Percentiles rank a stretch among this genome's conserved stretches.
These are phyloP conservation scores for Saccharum spontaneum DNA, from an alignment of 176 grass and related monocot genomes.

Conservation along the genomic window DNA sequence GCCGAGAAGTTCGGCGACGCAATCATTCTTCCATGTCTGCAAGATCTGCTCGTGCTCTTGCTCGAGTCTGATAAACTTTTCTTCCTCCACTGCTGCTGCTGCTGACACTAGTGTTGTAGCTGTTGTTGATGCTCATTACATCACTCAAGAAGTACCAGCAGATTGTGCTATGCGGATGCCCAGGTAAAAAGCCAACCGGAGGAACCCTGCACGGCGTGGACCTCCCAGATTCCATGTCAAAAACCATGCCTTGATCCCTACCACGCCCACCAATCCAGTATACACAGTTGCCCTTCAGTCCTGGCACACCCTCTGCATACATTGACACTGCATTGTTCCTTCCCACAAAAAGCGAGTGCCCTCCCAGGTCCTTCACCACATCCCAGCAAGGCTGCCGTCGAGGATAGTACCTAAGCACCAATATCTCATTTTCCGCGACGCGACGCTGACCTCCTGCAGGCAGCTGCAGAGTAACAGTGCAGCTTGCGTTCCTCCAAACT, in stretches of 20 bases:
- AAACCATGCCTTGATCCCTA: conserved; percentile 59
- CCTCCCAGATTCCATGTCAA: conserved; percentile 53
- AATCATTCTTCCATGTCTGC: conserved; percentile 35
- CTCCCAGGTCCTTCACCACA: conserved; percentile 32
- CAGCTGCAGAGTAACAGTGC: conserved; percentile 53
- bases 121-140: conserved; percentile 37
- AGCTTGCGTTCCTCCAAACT: conserved; percentile 56
- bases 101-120: not conserved
- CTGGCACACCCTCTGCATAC: conserved; percentile 36
- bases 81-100: conserved; percentile 32
- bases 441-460: conserved; percentile 48
- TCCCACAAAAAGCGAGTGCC: conserved; percentile 44
- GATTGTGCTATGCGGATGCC: conserved; percentile 39
- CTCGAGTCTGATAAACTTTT: conserved; percentile 50
- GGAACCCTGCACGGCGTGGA: conserved; percentile 35
- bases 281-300: conserved; percentile 40
- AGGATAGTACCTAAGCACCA: conserved; percentile 52
- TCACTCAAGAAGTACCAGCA: conserved; percentile 60
- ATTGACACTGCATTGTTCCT: conserved; percentile 48
- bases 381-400: conserved; percentile 49
- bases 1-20: conserved; percentile 12
- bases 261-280: conserved; percentile 62
- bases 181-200: not conserved
- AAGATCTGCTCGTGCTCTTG: conserved; percentile 44
- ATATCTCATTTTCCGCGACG: conserved; percentile 44